Percentiles rank a stretch among this genome's conserved stretches.
Evolutionary conservation across 306 rosid species (phyloP).

Genomic region (Argentina anserina): DNA sequence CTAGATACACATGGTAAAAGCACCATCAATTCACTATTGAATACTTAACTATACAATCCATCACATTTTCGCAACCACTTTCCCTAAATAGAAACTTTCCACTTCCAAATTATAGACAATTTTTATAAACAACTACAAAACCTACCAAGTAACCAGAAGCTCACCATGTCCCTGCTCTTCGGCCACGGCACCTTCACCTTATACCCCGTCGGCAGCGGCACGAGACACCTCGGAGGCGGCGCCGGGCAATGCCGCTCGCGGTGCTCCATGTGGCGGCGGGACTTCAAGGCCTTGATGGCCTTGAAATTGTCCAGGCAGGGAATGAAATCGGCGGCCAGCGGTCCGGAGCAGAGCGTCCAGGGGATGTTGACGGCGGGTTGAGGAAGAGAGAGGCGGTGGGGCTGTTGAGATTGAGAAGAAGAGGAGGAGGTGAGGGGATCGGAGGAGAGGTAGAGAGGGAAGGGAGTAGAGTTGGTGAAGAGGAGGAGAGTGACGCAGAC

Average conservation of each 20-base stretch:
- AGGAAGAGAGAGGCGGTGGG: constrained; percentile 7
- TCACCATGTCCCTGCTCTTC: constrained; percentile 99
- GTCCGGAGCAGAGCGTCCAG: constrained; percentile 65
- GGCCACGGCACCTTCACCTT: constrained; percentile 77
- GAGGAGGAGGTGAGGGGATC: constrained; percentile 23
- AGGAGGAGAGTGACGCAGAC: constrained; percentile 46
- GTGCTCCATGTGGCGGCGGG: constrained; percentile 89
- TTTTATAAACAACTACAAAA: no score
- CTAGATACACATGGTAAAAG: constrained; percentile 28
- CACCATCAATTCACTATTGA: background rate
- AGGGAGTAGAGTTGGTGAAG: constrained; percentile 38
- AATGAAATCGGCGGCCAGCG: constrained; percentile 50
- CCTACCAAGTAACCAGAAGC: constrained; percentile 43
- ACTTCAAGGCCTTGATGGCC: constrained; percentile 65
- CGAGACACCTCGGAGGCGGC: constrained; percentile 49
- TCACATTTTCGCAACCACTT: constrained; percentile 1
- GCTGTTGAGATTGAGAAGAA: background rate
- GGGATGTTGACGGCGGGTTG: background rate
- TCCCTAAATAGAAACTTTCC: no score
- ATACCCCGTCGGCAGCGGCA: constrained; percentile 68
- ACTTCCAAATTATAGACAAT: background rate
- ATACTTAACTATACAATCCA: background rate
- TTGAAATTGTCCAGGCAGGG: constrained; percentile 78
- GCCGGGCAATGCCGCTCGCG: constrained; percentile 88
- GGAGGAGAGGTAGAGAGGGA: constrained; percentile 40